These are phyloP conservation scores for Cutaneotrichosporon cutaneum DNA, from an alignment of 1,284 basidiomycete species.

Conservation along the genomic window DNA sequence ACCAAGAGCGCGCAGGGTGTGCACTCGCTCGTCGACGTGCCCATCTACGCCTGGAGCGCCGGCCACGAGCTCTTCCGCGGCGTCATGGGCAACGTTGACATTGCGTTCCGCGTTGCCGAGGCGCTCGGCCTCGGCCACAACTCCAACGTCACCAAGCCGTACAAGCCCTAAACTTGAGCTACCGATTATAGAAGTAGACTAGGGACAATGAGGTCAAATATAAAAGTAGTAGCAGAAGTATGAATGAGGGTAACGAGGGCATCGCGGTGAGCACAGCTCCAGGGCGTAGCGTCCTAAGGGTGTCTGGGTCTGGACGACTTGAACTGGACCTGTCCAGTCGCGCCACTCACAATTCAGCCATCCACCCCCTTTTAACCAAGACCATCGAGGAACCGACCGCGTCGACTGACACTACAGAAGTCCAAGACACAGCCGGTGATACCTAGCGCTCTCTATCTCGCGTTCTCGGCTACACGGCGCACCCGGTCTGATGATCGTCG, in stretches of 20 bases:
- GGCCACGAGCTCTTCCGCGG: constrained; percentile 52
- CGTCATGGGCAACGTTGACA: constrained; percentile 44
- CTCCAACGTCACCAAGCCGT: constrained; percentile 37
- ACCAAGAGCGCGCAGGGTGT: constrained; percentile 46
- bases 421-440: too few relatives aligned
- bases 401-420: too few relatives aligned
- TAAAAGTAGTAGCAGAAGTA: background rate
- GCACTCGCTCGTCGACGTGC: constrained; percentile 51
- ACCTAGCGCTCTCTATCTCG: too few relatives aligned
- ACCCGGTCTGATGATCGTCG: too few relatives aligned
- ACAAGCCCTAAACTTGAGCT: constrained; percentile 30
- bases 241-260: too few relatives aligned
- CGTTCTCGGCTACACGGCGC: background rate
- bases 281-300: too few relatives aligned
- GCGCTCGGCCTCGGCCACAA: constrained; percentile 47
- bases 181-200: background rate
- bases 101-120: constrained; percentile 50
- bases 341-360: too few relatives aligned
- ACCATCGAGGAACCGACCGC: too few relatives aligned
- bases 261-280: too few relatives aligned
- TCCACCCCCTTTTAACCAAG: too few relatives aligned
- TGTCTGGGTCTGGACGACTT: too few relatives aligned
- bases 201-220: background rate
- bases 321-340: too few relatives aligned
- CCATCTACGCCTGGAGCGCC: constrained; percentile 52